Percentiles rank a stretch among this genome's conserved stretches.
Conservation (phyloP, 371 early-diverging fungal species). For the Amoeboaphelidium occidentale region DNA sequence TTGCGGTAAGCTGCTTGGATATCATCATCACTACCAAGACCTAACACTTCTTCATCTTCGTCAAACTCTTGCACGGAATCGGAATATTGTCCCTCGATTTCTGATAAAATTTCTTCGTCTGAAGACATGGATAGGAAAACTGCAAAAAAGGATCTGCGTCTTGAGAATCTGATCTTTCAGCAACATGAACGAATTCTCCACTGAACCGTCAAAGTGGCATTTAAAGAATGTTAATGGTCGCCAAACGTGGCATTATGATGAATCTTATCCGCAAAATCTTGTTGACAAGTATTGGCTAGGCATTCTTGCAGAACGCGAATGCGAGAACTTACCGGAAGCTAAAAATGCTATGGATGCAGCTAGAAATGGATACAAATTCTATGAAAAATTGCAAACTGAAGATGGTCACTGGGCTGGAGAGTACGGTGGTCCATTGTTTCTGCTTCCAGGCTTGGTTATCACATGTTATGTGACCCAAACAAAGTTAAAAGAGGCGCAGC, state of each 20-base stretch:
- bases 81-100: no score
- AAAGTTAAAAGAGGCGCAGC: slow-evolving; percentile 13
- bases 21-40: slow-evolving; percentile 7
- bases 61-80: no score
- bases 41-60: slow-evolving; percentile 9
- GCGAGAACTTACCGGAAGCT: slow-evolving; percentile 14
- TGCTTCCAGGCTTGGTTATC: slow-evolving; percentile 68
- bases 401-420: slow-evolving; percentile 94
- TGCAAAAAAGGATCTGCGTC: no score
- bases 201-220: slow-evolving; percentile 52
- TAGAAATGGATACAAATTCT: slow-evolving; percentile 65
- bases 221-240: slow-evolving; percentile 51
- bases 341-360: slow-evolving; percentile 51
- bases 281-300: slow-evolving; percentile 78
- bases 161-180: no score
- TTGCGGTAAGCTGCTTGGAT: slow-evolving; percentile 3
- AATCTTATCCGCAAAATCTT: slow-evolving; percentile 43
- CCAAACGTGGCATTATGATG: slow-evolving; percentile 68
- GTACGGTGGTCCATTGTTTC: slow-evolving; percentile 92
- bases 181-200: no score
- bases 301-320: slow-evolving; percentile 7
- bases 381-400: slow-evolving; percentile 56
- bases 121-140: no score
- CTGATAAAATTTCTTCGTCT: no score
- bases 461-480: slow-evolving; percentile 50